phyloP scores from a whole-genome alignment of 2,329 filamentous ascomycete genomes.

The Nemania diffusa region DNA sequence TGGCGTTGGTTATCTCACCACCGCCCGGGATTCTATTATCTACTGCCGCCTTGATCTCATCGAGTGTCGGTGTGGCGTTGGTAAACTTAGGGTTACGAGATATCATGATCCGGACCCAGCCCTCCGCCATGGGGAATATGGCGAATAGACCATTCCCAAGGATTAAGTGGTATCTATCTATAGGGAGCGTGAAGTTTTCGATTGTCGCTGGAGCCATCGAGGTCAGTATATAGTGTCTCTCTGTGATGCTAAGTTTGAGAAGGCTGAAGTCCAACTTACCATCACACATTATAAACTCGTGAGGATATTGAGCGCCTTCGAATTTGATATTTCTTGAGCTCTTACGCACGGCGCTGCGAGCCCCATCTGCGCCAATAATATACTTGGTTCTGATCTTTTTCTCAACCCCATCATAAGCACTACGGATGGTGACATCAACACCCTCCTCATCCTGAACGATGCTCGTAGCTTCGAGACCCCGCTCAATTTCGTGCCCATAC shows the following conservation, averaged over 20 bases:
- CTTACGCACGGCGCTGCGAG: slow-evolving; percentile 55
- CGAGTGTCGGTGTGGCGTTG: slow-evolving; percentile 35
- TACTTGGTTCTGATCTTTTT: slow-evolving; percentile 45
- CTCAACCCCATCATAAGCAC: neutral
- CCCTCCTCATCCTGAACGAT: slow-evolving; percentile 35
- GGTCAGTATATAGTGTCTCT: slow-evolving; percentile 1
- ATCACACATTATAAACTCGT: slow-evolving; percentile 52
- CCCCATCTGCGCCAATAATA: slow-evolving; percentile 58
- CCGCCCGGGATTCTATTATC: slow-evolving; percentile 40
- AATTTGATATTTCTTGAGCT: slow-evolving; percentile 51
- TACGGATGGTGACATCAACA: slow-evolving; percentile 25
- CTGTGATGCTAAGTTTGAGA: too few relatives aligned
- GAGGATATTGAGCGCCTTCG: slow-evolving; percentile 55
- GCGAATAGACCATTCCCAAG: slow-evolving; percentile 50
- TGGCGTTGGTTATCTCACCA: slow-evolving; percentile 43
- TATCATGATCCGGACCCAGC: slow-evolving; percentile 42
- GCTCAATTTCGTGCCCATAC: slow-evolving; percentile 46
- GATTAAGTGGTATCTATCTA: slow-evolving; percentile 20
- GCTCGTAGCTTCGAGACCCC: slow-evolving; percentile 29
- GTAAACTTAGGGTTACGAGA: slow-evolving; percentile 31
- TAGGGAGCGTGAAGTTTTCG: neutral
- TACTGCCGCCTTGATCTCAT: slow-evolving; percentile 46
- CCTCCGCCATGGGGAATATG: slow-evolving; percentile 46
- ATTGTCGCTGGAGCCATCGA: slow-evolving; percentile 1
- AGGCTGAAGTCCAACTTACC: slow-evolving; percentile 7